phyloP scores from a whole-genome alignment of 805 yeast species.

The Sugiyamaella smithiae region DNA sequence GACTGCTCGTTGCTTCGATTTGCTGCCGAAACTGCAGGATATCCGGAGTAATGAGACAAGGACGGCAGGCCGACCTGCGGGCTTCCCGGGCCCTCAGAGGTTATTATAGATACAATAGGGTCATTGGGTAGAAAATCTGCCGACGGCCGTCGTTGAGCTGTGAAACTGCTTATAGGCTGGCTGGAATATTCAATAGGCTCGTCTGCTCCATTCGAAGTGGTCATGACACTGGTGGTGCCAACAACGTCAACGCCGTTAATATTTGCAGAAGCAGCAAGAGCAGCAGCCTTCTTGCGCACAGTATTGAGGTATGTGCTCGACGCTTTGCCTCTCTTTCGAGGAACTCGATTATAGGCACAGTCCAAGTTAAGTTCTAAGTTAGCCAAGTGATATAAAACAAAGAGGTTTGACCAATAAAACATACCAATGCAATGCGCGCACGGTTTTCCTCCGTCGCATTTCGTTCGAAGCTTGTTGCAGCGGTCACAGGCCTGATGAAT shows the following conservation, averaged over 20 bases:
- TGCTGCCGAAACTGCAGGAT: neutral
- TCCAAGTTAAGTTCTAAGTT: conserved; percentile 11
- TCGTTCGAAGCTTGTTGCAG: conserved; percentile 46
- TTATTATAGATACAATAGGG: conserved; percentile 3
- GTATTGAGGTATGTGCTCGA: conserved; percentile 21
- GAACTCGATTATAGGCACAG: conserved; percentile 41
- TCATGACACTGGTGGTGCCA: neutral
- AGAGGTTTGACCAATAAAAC: neutral
- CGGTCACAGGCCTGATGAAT: conserved; percentile 45
- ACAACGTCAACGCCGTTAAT: neutral
- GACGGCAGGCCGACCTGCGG: conserved; percentile 4
- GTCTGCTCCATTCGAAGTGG: neutral
- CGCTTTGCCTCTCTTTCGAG: conserved; percentile 49
- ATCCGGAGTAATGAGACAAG: conserved; percentile 7
- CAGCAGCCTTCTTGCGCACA: conserved; percentile 13
- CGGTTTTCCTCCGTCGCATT: conserved; percentile 48
- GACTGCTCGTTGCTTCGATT: neutral
- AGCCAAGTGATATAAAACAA: neutral
- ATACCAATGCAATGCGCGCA: conserved; percentile 42
- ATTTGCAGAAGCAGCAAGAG: conserved; percentile 12
- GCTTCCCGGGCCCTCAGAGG: neutral
- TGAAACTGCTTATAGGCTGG: neutral
- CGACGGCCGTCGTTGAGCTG: neutral
- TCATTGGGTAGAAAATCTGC: conserved; percentile 2
- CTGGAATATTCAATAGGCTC: neutral